Evolutionary conservation across 1,284 basidiomycete genomes (phyloP).

Genomic region (Fistulina hepatica): DNA sequence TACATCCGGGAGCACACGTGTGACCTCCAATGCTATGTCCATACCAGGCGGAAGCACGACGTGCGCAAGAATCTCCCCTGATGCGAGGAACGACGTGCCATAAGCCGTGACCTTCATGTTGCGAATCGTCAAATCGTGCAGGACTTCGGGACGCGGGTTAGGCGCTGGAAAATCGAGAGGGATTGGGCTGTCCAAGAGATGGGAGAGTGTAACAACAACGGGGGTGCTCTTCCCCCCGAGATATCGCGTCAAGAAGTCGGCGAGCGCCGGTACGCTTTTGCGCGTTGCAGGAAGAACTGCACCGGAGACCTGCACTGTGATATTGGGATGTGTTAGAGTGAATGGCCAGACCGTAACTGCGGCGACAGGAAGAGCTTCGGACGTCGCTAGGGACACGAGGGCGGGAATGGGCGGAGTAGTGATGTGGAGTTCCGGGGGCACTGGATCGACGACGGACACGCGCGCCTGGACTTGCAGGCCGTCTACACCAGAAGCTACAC

Average conservation of each 20-base stretch:
- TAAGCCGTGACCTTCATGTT: slow-evolving; percentile 58
- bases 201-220: slow-evolving; percentile 45
- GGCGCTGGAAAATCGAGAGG: slow-evolving; percentile 53
- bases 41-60: slow-evolving; percentile 60
- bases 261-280: slow-evolving; percentile 37
- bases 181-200: slow-evolving; percentile 37
- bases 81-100: slow-evolving; percentile 44
- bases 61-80: slow-evolving; percentile 50
- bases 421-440: slow-evolving; percentile 36
- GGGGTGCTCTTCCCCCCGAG: slow-evolving; percentile 44
- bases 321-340: slow-evolving; percentile 52
- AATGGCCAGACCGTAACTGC: slow-evolving; percentile 44
- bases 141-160: slow-evolving; percentile 44
- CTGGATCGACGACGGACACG: slow-evolving; percentile 51
- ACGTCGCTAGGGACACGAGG: slow-evolving; percentile 37
- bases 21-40: slow-evolving; percentile 48
- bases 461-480: slow-evolving; percentile 38
- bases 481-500: slow-evolving; percentile 35
- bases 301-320: slow-evolving; percentile 47
- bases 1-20: slow-evolving; percentile 58
- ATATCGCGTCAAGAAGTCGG: slow-evolving; percentile 50
- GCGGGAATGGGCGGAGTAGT: slow-evolving; percentile 50
- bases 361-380: slow-evolving; percentile 29
- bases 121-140: slow-evolving; percentile 58
- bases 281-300: slow-evolving; percentile 43